Percentiles rank a stretch among this genome's conserved stretches.
These are phyloP conservation scores for Setaria viridis DNA, from an alignment of 202 grass and related monocot genomes.

Conservation along the genomic window DNA sequence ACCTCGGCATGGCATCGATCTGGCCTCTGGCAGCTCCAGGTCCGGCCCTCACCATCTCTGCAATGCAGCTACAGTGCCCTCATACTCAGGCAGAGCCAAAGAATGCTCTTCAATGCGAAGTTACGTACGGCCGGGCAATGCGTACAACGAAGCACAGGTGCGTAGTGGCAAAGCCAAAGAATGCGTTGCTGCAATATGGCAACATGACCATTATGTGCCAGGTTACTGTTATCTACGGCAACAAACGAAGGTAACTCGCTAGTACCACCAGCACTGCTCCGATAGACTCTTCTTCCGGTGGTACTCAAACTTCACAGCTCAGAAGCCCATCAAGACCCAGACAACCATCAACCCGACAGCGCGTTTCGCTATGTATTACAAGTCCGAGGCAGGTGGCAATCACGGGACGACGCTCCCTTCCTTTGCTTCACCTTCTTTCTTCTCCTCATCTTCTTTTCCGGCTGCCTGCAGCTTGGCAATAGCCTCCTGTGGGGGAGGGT, in stretches of 20 bases:
- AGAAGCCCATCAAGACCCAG: not conserved
- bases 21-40: not conserved
- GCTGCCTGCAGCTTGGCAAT: constrained; percentile 61
- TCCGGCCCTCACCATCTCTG: not conserved
- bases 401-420: constrained; percentile 2
- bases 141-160: no score
- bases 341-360: not conserved
- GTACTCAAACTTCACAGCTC: not conserved
- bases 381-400: not conserved
- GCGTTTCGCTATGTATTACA: not conserved
- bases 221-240: not conserved
- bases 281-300: not conserved
- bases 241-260: not conserved
- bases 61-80: not conserved
- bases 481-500: constrained; percentile 70
- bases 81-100: no score
- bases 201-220: no score
- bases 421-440: not conserved
- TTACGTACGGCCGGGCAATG: not conserved
- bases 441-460: not conserved
- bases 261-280: not conserved
- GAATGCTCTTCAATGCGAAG: no score
- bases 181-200: not conserved
- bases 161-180: not conserved
- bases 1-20: not conserved